Percentiles rank a stretch among this genome's conserved stretches.
phyloP scores from a whole-genome alignment of 176 grass and related monocot species.

The Musa troglodytarum region DNA sequence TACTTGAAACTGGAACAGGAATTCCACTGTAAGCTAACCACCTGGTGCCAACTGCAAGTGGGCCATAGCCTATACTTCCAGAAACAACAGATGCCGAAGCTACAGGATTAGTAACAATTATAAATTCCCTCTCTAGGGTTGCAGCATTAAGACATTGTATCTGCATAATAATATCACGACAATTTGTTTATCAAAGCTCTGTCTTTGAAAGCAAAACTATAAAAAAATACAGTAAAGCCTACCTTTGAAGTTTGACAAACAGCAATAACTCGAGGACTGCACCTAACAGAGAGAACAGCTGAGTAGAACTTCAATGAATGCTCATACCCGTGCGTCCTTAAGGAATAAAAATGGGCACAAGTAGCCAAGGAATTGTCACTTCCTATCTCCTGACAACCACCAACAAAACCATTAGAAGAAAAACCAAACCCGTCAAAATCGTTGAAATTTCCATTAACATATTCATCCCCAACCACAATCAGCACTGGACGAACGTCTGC shows the following conservation, averaged over 20 bases:
- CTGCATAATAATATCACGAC: constrained; percentile 36
- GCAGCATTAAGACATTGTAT: constrained; percentile 90
- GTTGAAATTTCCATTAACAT: constrained; percentile 35
- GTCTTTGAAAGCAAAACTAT: background rate
- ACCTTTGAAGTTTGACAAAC: constrained; percentile 81
- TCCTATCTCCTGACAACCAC: constrained; percentile 33
- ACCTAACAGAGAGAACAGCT: constrained; percentile 70
- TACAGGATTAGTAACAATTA: constrained; percentile 56
- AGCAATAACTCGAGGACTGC: constrained; percentile 71
- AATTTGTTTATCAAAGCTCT: background rate
- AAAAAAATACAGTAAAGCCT: constrained; percentile 25
- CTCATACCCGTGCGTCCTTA: constrained; percentile 61
- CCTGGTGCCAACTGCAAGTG: constrained; percentile 71
- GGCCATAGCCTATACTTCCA: constrained; percentile 49
- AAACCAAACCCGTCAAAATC: constrained; percentile 32
- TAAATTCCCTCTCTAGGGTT: constrained; percentile 71
- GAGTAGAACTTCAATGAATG: constrained; percentile 78
- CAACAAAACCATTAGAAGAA: constrained; percentile 41
- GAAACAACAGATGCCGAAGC: constrained; percentile 32
- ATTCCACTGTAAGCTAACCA: constrained; percentile 84
- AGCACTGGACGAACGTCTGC: constrained; percentile 63
- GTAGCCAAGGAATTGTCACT: constrained; percentile 40
- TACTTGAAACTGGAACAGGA: constrained; percentile 54
- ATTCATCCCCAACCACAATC: constrained; percentile 50
- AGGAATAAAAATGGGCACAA: constrained; percentile 73